A percentile compares a stretch with the other conserved stretches of the same genome.
These are phyloP conservation scores for Rhizopogon rudus DNA, from an alignment of 768 basidiomycete species.

Conservation along the genomic window DNA sequence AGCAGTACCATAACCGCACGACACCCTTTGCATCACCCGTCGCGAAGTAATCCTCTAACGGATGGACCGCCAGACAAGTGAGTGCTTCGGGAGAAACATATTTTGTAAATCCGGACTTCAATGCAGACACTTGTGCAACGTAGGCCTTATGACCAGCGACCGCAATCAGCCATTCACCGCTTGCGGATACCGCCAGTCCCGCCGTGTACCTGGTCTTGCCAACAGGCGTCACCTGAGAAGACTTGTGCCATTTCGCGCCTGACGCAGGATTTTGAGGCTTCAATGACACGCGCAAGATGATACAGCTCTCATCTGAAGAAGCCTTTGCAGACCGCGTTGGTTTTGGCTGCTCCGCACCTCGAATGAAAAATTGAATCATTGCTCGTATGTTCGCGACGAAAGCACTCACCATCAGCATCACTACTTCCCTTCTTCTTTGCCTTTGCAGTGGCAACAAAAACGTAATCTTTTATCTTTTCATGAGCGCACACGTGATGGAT, in stretches of 20 bases:
- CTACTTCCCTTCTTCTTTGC: slow-evolving; percentile 34
- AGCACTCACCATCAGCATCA: neutral
- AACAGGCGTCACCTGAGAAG: slow-evolving; percentile 48
- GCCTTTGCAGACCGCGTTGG: neutral
- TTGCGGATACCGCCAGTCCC: slow-evolving; percentile 68
- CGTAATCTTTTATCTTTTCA: slow-evolving; percentile 55
- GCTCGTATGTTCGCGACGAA: neutral
- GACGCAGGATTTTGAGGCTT: slow-evolving; percentile 32
- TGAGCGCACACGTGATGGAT: slow-evolving; percentile 72
- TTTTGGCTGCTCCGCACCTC: neutral
- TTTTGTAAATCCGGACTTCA: slow-evolving; percentile 70
- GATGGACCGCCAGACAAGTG: slow-evolving; percentile 85
- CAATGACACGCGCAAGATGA: slow-evolving; percentile 62
- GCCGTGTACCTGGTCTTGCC: slow-evolving; percentile 65
- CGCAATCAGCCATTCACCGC: slow-evolving; percentile 74
- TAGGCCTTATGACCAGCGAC: slow-evolving; percentile 76
- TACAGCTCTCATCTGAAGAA: slow-evolving; percentile 36
- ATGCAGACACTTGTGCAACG: slow-evolving; percentile 53
- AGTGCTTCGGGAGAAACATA: slow-evolving; percentile 76
- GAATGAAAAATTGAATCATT: neutral
- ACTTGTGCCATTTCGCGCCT: slow-evolving; percentile 36
- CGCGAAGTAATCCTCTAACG: slow-evolving; percentile 88
- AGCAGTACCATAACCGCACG: slow-evolving; percentile 91
- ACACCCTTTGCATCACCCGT: slow-evolving; percentile 86
- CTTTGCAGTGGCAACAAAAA: slow-evolving; percentile 67